phyloP scores from a whole-genome alignment of 495 filamentous ascomycete genomes.

The Melanomma pulvis-pyrius region DNA sequence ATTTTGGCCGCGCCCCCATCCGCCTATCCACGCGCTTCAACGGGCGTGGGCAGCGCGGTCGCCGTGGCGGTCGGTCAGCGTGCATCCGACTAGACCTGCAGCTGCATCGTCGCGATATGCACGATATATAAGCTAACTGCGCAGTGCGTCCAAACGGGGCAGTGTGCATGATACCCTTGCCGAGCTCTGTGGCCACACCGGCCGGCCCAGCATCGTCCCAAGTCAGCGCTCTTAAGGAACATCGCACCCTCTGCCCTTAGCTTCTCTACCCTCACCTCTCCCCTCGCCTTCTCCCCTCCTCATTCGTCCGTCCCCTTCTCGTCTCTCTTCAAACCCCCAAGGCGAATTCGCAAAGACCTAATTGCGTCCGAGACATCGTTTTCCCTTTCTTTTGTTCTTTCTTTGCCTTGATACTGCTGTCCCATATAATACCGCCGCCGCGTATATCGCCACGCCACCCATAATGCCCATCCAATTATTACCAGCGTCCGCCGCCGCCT shows the following conservation, averaged over 20 bases:
- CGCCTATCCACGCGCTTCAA: slow-evolving; percentile 34
- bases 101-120: slow-evolving; percentile 33
- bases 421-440: slow-evolving; percentile 24
- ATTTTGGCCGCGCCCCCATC: slow-evolving; percentile 16
- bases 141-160: slow-evolving; percentile 35
- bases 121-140: slow-evolving; percentile 32
- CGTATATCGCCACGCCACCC: slow-evolving; percentile 42
- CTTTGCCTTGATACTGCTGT: slow-evolving; percentile 44
- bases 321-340: slow-evolving; percentile 35
- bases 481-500: slow-evolving; percentile 93
- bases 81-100: slow-evolving; percentile 35
- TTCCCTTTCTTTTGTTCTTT: slow-evolving; percentile 54
- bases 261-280: slow-evolving; percentile 38
- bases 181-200: slow-evolving; percentile 36
- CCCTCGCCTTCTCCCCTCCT: slow-evolving; percentile 47
- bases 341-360: slow-evolving; percentile 56
- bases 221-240: slow-evolving; percentile 33
- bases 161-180: slow-evolving; percentile 38
- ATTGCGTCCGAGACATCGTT: slow-evolving; percentile 45
- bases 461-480: slow-evolving; percentile 90
- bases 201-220: slow-evolving; percentile 34
- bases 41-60: slow-evolving; percentile 29
- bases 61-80: slow-evolving; percentile 36
- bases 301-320: slow-evolving; percentile 48
- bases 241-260: slow-evolving; percentile 36